These are phyloP conservation scores for Talaromyces piceae DNA, from an alignment of 2,329 filamentous ascomycete genomes.

Conservation along the genomic window DNA sequence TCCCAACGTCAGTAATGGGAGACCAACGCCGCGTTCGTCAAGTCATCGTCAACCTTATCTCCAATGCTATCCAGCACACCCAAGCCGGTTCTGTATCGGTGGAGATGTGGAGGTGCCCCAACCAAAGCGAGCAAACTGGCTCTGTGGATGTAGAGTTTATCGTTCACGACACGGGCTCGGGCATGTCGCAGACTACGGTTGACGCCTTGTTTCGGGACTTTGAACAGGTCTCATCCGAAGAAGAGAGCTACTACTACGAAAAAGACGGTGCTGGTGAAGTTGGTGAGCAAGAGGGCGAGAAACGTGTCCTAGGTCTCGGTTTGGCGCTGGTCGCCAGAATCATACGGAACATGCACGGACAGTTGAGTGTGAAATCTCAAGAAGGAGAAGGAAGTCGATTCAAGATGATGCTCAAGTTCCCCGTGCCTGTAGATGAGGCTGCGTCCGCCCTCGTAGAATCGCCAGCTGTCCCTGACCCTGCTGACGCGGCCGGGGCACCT, in stretches of 20 bases:
- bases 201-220: constrained; percentile 56
- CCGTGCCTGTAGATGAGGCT: constrained; percentile 44
- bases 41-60: constrained; percentile 71
- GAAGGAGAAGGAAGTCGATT: constrained; percentile 76
- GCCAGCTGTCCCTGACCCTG: constrained; percentile 17
- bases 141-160: constrained; percentile 65
- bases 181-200: constrained; percentile 51
- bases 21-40: constrained; percentile 76
- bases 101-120: constrained; percentile 53
- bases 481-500: constrained; percentile 21
- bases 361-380: constrained; percentile 76
- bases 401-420: constrained; percentile 69
- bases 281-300: constrained; percentile 17
- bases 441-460: neutral
- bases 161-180: constrained; percentile 67
- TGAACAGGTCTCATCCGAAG: constrained; percentile 58
- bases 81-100: constrained; percentile 59
- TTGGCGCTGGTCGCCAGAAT: constrained; percentile 83
- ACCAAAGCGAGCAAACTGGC: constrained; percentile 35
- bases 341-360: constrained; percentile 83
- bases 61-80: constrained; percentile 80
- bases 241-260: constrained; percentile 33
- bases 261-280: constrained; percentile 24
- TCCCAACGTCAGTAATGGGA: constrained; percentile 66
- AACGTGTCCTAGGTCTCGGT: constrained; percentile 64